Base-by-base conservation (phyloP, 1,284 basidiomycete species). In the Vanrija sp. region DNA sequence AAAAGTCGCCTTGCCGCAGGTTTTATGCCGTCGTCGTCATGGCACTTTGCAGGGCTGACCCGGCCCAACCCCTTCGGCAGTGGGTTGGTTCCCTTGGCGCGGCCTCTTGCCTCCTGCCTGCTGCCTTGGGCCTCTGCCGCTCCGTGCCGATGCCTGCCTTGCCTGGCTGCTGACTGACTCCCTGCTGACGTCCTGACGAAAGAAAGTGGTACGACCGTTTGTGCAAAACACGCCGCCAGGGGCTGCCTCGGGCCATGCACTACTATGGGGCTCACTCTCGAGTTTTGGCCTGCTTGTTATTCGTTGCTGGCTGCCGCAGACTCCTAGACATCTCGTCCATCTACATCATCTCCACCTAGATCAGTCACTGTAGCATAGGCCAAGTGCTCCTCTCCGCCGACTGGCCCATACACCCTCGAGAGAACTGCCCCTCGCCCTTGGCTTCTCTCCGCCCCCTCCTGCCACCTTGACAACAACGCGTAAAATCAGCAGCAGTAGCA, bases 201-300 rank as follows among this genome's bases (percentile, higher is more conserved):
- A 8, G 31, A 35, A 41, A 37, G 31, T 48, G 47, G 47, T 41
- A 48, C 47, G 47, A 48, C 38, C 27, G 43, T 50, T 44, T 44
- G 23, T 22, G 42, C 25, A 44, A 24, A 31, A 16, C 25, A 14
- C 42, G 25, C n/a, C n/a, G n/a, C 42, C 16, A 24, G 42, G 16
- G 42, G 16, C 24, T 25, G 24, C 24, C 4, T 4, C 24, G 4
- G 31, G 31, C 31, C n/a, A n/a, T n/a, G n/a, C n/a, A n/a, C n/a
- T n/a, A 20, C 6, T n/a, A 44, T 22, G 22, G n/a, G 22, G 20
- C n/a, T 20, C 38, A 39, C n/a, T 19, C n/a, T 23, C 20, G 22
- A 44, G 16, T 44, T 44, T 44, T 44, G 42, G 20, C 22, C 20
- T 20, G 16, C n/a, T 44, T 23, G 25, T 24, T 24, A n/a, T 44